phyloP scores from a whole-genome alignment of 2,329 filamentous ascomycete genomes.

The Bipolaris bicolor region DNA sequence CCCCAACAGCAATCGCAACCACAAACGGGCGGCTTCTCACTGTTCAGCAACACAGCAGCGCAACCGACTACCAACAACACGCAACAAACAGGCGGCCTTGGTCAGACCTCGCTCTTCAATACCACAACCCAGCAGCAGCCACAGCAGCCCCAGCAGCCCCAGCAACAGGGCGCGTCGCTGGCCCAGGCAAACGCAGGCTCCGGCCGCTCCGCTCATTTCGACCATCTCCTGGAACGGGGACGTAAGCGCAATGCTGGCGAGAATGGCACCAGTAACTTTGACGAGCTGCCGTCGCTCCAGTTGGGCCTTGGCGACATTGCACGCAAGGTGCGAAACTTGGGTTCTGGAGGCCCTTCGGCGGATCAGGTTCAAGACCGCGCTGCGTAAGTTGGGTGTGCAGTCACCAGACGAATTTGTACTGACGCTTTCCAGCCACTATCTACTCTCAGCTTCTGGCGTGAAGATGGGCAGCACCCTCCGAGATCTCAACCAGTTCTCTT shows the following conservation, averaged over 20 bases:
- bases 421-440: conserved; percentile 72
- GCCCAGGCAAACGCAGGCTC: conserved; percentile 42
- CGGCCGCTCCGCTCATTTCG: conserved; percentile 65
- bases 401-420: conserved; percentile 12
- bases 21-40: conserved; percentile 28
- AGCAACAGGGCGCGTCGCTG: conserved; percentile 41
- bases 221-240: conserved; percentile 67
- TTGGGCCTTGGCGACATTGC: conserved; percentile 88
- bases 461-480: conserved; percentile 84
- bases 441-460: conserved; percentile 91
- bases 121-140: conserved; percentile 36
- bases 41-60: conserved; percentile 35
- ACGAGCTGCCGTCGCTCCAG: conserved; percentile 86
- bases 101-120: conserved; percentile 36
- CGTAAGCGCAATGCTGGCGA: conserved; percentile 73
- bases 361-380: conserved; percentile 55
- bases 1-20: conserved; percentile 36
- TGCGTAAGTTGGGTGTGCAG: conserved; percentile 53
- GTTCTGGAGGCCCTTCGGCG: conserved; percentile 70
- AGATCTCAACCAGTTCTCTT: conserved; percentile 81
- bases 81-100: conserved; percentile 40
- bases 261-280: conserved; percentile 63
- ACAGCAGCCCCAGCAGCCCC: conserved; percentile 23
- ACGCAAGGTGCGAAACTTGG: conserved; percentile 75
- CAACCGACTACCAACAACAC: conserved; percentile 37